Percentiles rank a stretch among this genome's conserved stretches.
Conservation (phyloP, 192 early-diverging fungal genomes). For the Coemansia sp. region DNA sequence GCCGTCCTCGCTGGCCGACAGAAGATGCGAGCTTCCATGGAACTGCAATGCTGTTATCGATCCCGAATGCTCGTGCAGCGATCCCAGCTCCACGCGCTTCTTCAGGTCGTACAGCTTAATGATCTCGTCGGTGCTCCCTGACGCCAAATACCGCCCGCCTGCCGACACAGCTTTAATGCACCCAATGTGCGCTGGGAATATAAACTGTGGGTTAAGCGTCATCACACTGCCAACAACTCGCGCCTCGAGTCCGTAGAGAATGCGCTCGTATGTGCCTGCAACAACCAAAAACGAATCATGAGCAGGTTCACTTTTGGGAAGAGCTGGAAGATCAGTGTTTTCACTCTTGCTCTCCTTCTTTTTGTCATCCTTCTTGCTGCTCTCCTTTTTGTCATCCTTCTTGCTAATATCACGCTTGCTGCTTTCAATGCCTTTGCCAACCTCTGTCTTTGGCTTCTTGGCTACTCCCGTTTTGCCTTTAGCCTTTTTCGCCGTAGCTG, state of each 20-base stretch:
- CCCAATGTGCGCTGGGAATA: constrained; percentile 92
- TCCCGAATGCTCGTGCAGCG: constrained; percentile 88
- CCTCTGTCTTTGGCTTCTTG: background rate
- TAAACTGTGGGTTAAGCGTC: constrained; percentile 71
- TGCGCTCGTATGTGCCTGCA: constrained; percentile 92
- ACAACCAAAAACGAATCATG: constrained; percentile 39
- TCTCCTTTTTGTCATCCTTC: background rate
- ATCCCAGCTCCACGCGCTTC: constrained; percentile 84
- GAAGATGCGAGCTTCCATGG: constrained; percentile 77
- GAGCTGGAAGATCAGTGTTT: constrained; percentile 5
- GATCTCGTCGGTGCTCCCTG: constrained; percentile 94
- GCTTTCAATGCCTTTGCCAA: background rate
- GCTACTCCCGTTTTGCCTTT: constrained; percentile 1
- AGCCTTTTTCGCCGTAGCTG: background rate
- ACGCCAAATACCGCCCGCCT: constrained; percentile 80
- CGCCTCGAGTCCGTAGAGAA: constrained; percentile 91
- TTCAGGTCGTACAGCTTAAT: constrained; percentile 91
- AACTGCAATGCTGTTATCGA: constrained; percentile 87
- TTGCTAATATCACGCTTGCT: background rate
- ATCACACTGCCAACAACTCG: constrained; percentile 30
- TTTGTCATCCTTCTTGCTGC: background rate
- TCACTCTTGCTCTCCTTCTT: background rate
- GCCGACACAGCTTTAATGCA: constrained; percentile 86
- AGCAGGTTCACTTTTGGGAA: constrained; percentile 18
- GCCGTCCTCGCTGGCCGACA: constrained; percentile 89